Conservation (phyloP, 805 yeast genomes). For the Wickerhamomyces sydowiorum region DNA sequence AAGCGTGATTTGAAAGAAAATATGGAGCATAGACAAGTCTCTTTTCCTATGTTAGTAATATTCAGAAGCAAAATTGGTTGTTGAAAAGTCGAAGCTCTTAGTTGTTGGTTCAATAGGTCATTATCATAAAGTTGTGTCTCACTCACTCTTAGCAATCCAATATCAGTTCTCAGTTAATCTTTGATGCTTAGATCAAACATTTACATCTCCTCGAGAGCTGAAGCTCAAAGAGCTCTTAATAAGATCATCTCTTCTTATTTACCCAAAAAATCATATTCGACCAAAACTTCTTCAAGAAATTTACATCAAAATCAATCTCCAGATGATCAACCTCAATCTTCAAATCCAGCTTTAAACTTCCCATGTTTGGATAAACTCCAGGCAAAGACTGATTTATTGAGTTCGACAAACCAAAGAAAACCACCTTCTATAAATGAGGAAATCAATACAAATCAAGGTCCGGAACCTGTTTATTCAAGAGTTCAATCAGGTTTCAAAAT, state of each 20-base stretch:
- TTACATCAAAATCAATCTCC: too few relatives aligned
- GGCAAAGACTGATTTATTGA: conserved; percentile 34
- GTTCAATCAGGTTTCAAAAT: conserved; percentile 64
- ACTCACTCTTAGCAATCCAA: too few relatives aligned
- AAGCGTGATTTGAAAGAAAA: too few relatives aligned
- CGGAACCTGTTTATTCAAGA: conserved; percentile 79
- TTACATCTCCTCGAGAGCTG: not conserved
- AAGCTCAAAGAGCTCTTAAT: not conserved
- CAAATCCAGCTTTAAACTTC: conserved; percentile 63
- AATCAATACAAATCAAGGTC: conserved; percentile 42
- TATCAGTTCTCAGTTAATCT: too few relatives aligned
- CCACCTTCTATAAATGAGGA: not conserved
- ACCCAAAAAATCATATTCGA: not conserved
- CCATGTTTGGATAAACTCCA: conserved; percentile 85
- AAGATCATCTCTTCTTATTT: not conserved
- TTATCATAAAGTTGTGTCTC: too few relatives aligned
- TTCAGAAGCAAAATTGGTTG: too few relatives aligned
- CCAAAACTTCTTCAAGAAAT: not conserved
- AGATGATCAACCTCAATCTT: not conserved
- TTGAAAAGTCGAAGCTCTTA: too few relatives aligned
- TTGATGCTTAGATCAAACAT: not conserved
- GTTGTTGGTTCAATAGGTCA: too few relatives aligned
- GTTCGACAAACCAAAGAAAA: conserved; percentile 1
- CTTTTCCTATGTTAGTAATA: too few relatives aligned
- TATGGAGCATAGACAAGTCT: too few relatives aligned